Evolutionary conservation across 2,329 filamentous ascomycete genomes (phyloP).

Genomic region (Gremmenia infestans): DNA sequence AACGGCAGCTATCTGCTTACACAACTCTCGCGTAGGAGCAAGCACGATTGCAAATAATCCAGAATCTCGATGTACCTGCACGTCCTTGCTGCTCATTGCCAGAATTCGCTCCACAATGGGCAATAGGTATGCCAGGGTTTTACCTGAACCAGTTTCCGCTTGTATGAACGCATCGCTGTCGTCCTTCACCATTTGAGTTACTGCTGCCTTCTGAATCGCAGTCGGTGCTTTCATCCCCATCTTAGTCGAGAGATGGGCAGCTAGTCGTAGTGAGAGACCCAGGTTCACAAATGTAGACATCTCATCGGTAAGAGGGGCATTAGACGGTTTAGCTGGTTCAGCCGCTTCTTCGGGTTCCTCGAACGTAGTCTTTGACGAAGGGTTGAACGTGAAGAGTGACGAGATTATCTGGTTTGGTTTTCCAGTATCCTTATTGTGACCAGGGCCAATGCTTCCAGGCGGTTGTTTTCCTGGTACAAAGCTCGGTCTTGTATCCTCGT

Average conservation of each 20-base stretch:
- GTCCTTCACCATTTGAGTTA: slow-evolving; percentile 72
- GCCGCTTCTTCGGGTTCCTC: slow-evolving; percentile 42
- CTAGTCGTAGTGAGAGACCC: slow-evolving; percentile 74
- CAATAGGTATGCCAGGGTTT: slow-evolving; percentile 91
- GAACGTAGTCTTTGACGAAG: slow-evolving; percentile 60
- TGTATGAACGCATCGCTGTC: slow-evolving; percentile 93
- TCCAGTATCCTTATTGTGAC: slow-evolving; percentile 31
- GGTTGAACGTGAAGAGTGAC: slow-evolving; percentile 89
- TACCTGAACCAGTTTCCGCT: slow-evolving; percentile 94
- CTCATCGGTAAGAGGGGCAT: slow-evolving; percentile 81
- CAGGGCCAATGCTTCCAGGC: slow-evolving; percentile 25
- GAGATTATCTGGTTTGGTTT: slow-evolving; percentile 68
- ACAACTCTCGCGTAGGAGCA: slow-evolving; percentile 87
- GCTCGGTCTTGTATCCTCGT: slow-evolving; percentile 5
- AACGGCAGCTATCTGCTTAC: slow-evolving; percentile 87
- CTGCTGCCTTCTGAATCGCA: slow-evolving; percentile 86
- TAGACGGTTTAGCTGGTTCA: slow-evolving; percentile 69
- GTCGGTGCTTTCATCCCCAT: slow-evolving; percentile 87
- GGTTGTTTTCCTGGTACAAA: slow-evolving; percentile 20
- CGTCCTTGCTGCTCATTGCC: slow-evolving; percentile 56
- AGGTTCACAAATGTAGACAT: slow-evolving; percentile 82
- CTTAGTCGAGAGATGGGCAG: slow-evolving; percentile 78
- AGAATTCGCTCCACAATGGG: slow-evolving; percentile 88
- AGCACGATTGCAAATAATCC: slow-evolving; percentile 93
- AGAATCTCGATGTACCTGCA: slow-evolving; percentile 71